phyloP scores from a whole-genome alignment of 805 yeast genomes.

The Teunomyces lycoperdinae region DNA sequence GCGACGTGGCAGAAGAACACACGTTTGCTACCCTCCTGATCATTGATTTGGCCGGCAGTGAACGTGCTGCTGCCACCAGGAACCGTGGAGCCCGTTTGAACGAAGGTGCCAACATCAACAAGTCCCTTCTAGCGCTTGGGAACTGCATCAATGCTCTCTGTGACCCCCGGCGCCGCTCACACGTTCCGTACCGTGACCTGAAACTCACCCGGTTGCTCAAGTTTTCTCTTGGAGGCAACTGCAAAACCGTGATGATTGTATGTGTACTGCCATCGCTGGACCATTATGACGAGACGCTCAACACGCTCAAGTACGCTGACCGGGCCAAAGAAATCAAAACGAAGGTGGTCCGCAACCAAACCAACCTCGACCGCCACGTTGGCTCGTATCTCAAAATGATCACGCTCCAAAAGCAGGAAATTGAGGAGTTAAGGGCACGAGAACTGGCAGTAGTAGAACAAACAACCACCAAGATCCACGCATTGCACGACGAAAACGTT shows the following conservation, averaged over 20 bases:
- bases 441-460: slow-evolving; percentile 44
- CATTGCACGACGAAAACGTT: slow-evolving; percentile 37
- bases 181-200: slow-evolving; percentile 89
- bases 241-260: slow-evolving; percentile 94
- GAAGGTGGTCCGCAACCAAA: slow-evolving; percentile 68
- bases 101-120: slow-evolving; percentile 94
- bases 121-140: slow-evolving; percentile 83
- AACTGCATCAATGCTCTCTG: slow-evolving; percentile 92
- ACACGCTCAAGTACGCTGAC: slow-evolving; percentile 87
- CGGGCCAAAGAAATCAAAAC: slow-evolving; percentile 90
- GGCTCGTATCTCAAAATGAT: slow-evolving; percentile 83
- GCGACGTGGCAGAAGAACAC: slow-evolving; percentile 64
- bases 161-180: slow-evolving; percentile 62
- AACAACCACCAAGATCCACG: slow-evolving; percentile 31
- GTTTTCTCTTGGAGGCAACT: slow-evolving; percentile 89
- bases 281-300: slow-evolving; percentile 91
- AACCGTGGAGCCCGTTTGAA: slow-evolving; percentile 77
- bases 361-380: slow-evolving; percentile 75
- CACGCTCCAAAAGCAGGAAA: slow-evolving; percentile 73
- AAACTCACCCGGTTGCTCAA: slow-evolving; percentile 83
- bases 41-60: slow-evolving; percentile 94
- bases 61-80: slow-evolving; percentile 85
- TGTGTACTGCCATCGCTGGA: slow-evolving; percentile 84
- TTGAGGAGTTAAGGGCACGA: slow-evolving; percentile 60
- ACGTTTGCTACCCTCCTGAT: slow-evolving; percentile 79